phyloP scores from a whole-genome alignment of 768 basidiomycete genomes.

The Boletus reticuloceps region DNA sequence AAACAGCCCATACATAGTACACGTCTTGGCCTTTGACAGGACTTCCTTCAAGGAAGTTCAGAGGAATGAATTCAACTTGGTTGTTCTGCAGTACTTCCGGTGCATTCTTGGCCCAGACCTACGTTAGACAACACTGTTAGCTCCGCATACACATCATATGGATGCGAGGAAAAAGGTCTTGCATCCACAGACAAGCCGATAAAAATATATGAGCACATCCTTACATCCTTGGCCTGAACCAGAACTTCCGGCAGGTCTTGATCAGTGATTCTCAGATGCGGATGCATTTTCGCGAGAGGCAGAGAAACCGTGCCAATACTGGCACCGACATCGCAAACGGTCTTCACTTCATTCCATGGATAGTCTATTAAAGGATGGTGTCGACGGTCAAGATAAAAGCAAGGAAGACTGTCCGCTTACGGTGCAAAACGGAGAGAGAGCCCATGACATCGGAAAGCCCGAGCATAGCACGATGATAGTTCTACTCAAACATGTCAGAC shows the following conservation, averaged over 20 bases:
- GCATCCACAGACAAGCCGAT: too few species aligned
- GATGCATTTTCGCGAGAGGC: conserved; percentile 24
- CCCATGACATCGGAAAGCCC: conserved; percentile 23
- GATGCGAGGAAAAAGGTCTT: background rate
- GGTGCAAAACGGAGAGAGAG: conserved; percentile 21
- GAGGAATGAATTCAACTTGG: conserved; percentile 14
- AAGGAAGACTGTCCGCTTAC: conserved; percentile 6
- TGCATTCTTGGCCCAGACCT: conserved; percentile 11
- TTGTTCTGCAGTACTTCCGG: conserved; percentile 17
- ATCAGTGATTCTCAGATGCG: conserved; percentile 25
- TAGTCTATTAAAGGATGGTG: conserved; percentile 13
- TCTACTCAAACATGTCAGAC: conserved; percentile 10
- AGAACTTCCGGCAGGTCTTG: conserved; percentile 32
- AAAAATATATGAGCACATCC: background rate
- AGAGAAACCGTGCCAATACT: conserved; percentile 29
- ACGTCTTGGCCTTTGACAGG: conserved; percentile 18
- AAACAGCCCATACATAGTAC: conserved; percentile 19
- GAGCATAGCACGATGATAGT: conserved; percentile 24
- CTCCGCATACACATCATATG: background rate
- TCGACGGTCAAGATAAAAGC: background rate
- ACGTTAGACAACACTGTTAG: too few species aligned
- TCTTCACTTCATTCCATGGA: conserved; percentile 24
- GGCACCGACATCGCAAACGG: conserved; percentile 30
- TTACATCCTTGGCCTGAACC: conserved; percentile 20
- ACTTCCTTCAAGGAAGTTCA: conserved; percentile 20